Base-by-base conservation (phyloP, 768 basidiomycete genomes). In the Lanmaoa pseudosensibilis region DNA sequence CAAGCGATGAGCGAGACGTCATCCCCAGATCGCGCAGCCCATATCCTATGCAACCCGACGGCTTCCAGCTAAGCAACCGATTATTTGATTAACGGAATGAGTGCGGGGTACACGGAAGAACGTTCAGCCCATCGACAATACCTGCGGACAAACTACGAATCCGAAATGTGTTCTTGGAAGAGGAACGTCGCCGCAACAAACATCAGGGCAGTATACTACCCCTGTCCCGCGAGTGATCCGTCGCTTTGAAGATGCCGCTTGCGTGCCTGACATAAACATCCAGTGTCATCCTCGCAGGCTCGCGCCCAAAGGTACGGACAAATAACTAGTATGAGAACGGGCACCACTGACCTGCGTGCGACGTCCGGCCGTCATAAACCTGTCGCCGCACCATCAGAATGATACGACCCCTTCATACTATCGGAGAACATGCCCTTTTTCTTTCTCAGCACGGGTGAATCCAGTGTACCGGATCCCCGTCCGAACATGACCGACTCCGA, bases 321-420 rank as follows among this genome's bases (percentile, higher is more conserved):
- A 30, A 12, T 3, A 7, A 21, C 1, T 9, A 21, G 15, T 37
- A 23, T 9, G 19, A 19, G n/a, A 45, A 19, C 55, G 63, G 63
- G 15, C 50, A 50, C 37, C 1, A 45, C 47, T 45, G 55, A 47
- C 64, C 63, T 55, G 27, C 50, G 56, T 65, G 63, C 33, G 59
- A 61, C 18, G 30, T 39, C 8, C 8, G 39, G 27, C 16, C 21
- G 2, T n/a, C 27, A n/a, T 30, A 23, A 23, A 27, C 16, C 21
- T 11, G 11, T 44, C 40, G n/a, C 18, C 1, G 37, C 33, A 23
- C 18, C 34, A 16, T 5, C 12, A n/a, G 37, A 25, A 21, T 23
- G 27, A 45, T 34, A 40, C 16, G 18, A 27, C 8, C 30, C n/a
- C 4, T 32, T 32, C 30, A 33, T 25, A 27, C 2, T 13, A 36